Conservation (phyloP, 2,329 filamentous ascomycete species). For the Byssochlamys sp. region DNA sequence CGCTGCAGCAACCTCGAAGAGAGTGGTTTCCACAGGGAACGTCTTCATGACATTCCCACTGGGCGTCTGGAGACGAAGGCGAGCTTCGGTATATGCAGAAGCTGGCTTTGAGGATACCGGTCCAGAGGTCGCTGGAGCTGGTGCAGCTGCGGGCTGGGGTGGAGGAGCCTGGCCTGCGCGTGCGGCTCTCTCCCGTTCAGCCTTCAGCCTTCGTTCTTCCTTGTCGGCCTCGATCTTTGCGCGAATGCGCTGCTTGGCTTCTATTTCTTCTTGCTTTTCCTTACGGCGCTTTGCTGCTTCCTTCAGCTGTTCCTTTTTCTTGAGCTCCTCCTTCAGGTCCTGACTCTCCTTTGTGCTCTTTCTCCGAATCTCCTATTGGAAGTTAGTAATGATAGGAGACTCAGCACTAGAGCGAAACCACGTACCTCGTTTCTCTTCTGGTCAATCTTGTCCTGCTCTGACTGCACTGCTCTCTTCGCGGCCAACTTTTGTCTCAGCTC, state of each 20-base stretch:
- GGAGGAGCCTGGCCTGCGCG: constrained; percentile 62
- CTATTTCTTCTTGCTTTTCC: constrained; percentile 77
- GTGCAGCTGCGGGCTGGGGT: constrained; percentile 37
- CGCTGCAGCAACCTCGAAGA: constrained; percentile 81
- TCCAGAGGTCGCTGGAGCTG: constrained; percentile 36
- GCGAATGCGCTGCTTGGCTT: constrained; percentile 79
- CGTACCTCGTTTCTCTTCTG: constrained; percentile 73
- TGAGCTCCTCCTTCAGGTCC: constrained; percentile 79
- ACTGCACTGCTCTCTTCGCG: constrained; percentile 60
- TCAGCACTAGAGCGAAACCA: neutral
- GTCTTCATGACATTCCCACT: constrained; percentile 75
- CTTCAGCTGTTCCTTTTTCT: constrained; percentile 82
- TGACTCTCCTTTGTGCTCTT: constrained; percentile 86
- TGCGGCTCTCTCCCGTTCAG: constrained; percentile 73
- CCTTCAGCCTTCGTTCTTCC: constrained; percentile 73
- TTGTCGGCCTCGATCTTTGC: constrained; percentile 93
- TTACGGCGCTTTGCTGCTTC: constrained; percentile 75
- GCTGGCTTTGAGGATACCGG: constrained; percentile 52
- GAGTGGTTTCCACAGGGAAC: constrained; percentile 75
- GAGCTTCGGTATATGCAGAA: constrained; percentile 66
- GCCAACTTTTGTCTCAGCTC: constrained; percentile 64
- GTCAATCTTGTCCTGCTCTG: constrained; percentile 67
- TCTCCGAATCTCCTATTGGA: constrained; percentile 53
- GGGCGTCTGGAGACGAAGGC: constrained; percentile 69
- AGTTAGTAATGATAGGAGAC: neutral